Evolutionary conservation across 345 rosid species (phyloP).

Genomic region (Citrus glauca): DNA sequence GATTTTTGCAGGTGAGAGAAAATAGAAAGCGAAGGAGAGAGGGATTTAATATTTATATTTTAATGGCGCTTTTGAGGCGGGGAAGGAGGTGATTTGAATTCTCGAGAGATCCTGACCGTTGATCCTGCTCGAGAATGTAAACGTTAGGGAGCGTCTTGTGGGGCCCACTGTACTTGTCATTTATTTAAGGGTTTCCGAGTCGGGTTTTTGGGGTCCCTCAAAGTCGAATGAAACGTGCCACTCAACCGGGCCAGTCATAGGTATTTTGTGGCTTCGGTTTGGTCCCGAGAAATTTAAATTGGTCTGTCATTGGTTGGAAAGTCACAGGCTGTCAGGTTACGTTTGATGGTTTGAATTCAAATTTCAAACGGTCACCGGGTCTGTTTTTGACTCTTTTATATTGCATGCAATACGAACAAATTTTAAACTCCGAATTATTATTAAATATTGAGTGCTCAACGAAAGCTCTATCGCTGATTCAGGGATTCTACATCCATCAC

Average conservation of each 20-base stretch:
- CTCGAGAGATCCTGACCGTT: conserved; percentile 26
- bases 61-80: conserved; percentile 14
- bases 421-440: too few species aligned
- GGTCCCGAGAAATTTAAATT: not conserved
- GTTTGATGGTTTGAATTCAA: conserved; percentile 20
- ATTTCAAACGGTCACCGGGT: conserved; percentile 38
- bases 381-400: conserved; percentile 1
- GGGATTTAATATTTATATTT: conserved; percentile 6
- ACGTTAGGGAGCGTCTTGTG: conserved; percentile 30
- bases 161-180: conserved; percentile 12
- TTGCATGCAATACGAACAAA: not conserved
- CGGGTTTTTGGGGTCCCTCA: not conserved
- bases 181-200: not conserved
- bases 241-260: not conserved
- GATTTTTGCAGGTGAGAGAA: not conserved
- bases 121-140: conserved; percentile 11
- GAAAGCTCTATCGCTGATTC: too few species aligned
- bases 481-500: too few species aligned
- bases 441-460: too few species aligned
- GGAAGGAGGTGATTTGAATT: conserved; percentile 25
- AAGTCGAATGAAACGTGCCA: not conserved
- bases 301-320: conserved; percentile 6
- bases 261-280: not conserved
- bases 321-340: conserved; percentile 18
- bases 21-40: not conserved